Evolutionary conservation across 805 yeast species (phyloP), one percentile per base, ranked within the genome.

Genomic region (Wickerhamiella sorbophila): DNA sequence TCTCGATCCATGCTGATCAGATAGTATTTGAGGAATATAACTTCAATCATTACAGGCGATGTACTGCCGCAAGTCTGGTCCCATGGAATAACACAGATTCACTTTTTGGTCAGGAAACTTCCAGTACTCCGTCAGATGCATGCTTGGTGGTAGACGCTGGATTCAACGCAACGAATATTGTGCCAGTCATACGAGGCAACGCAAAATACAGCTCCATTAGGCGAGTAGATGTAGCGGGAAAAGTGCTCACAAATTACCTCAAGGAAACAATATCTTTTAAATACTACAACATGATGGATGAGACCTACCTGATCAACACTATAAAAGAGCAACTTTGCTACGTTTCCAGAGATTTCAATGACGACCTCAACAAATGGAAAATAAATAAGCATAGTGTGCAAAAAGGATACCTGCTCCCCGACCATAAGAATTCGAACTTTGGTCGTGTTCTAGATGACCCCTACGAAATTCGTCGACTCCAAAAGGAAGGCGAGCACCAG

Each of bases 21-120:
- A 80, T 91, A 0, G 71, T 91, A 0, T 88, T 93, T 62, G 99
- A 91, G 59, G 97, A 91, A 55, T 91, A 79, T 55, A 94, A 84
- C 3, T 81, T 91, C 54, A 68, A 68, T 12, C 71, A 75, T 26
- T 70, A 82, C 45, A 80, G 77, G 48, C 67, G 94, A 44, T 72
- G 82, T 18, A 73, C 81, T 0, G 68, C 64, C 0, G 56, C 52
- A 1, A 46, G 55, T 8, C 43, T 56, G 44, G 69, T 74, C 2
- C 86, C 87, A 2, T 82, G 85, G 77, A 65, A 69, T 39, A 61
- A 62, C 38, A 51, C 59, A 40, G 59, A 55, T 21, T 31, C 43
- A 1, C 41, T 63, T 16, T 57, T 59, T 44, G 54, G 51, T 4
- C 47, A 39, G 12, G 38, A 14, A 36, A 43, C 5, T 38, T 47